Percentiles rank a stretch among this genome's conserved stretches.
phyloP scores from a whole-genome alignment of 805 yeast species.

The Saccharomycopsis vini region DNA sequence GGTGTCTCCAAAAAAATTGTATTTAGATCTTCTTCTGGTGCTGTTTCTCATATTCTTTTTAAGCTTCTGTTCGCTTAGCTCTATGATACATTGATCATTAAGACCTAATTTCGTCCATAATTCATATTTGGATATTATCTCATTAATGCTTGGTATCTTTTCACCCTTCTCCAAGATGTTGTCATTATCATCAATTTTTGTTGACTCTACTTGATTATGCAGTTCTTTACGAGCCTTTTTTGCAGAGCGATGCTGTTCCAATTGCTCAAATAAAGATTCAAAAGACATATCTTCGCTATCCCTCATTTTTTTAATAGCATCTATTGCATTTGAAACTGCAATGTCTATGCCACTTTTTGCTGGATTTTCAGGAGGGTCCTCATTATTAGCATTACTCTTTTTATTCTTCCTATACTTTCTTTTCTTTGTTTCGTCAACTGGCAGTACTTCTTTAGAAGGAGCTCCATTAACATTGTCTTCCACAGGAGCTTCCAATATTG shows the following conservation, averaged over 20 bases:
- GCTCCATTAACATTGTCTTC: background rate
- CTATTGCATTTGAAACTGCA: background rate
- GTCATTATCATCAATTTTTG: slow-evolving; percentile 14
- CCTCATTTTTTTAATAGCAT: background rate
- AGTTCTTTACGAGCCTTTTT: background rate
- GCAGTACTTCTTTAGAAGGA: background rate
- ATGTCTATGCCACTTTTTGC: background rate
- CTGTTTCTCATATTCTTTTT: background rate
- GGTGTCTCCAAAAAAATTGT: slow-evolving; percentile 77
- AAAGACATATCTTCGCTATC: background rate
- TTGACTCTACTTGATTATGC: too few relatives aligned
- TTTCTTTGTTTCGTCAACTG: background rate
- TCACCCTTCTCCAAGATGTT: background rate
- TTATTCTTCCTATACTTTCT: background rate
- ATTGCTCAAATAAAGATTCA: background rate
- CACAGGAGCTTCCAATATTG: background rate
- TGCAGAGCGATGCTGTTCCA: background rate
- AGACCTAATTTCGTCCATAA: slow-evolving; percentile 4
- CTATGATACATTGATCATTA: slow-evolving; percentile 2
- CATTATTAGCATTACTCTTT: background rate
- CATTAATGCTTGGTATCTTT: background rate
- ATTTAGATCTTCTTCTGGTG: background rate
- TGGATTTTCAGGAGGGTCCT: background rate
- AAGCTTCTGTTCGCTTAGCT: background rate
- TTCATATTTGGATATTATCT: background rate